phyloP scores from a whole-genome alignment of 1,139 yeast genomes.

The Yamadazyma membranifaciens region DNA sequence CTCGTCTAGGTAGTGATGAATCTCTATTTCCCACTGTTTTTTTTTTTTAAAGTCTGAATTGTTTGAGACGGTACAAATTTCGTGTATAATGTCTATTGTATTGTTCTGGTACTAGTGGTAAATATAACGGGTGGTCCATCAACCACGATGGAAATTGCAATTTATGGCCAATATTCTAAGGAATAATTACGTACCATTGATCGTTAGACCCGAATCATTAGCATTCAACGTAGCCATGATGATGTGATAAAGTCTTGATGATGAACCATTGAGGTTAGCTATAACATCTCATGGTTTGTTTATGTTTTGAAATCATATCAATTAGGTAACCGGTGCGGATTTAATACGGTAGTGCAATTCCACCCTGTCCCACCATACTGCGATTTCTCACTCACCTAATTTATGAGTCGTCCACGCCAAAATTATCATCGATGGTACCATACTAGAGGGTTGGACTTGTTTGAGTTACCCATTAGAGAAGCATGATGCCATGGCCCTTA shows the following conservation, averaged over 20 bases:
- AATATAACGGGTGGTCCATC: neutral
- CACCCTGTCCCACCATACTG: too few relatives aligned
- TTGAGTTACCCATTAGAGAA: too few relatives aligned
- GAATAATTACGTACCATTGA: slow-evolving; percentile 5
- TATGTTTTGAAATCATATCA: neutral
- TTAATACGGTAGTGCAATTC: too few relatives aligned
- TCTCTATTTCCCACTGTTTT: neutral
- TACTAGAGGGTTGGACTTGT: too few relatives aligned
- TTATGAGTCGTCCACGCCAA: slow-evolving; percentile 3
- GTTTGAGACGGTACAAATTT: too few relatives aligned
- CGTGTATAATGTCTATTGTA: neutral
- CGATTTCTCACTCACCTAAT: neutral
- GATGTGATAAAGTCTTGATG: too few relatives aligned
- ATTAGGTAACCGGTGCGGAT: neutral
- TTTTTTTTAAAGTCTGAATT: too few relatives aligned
- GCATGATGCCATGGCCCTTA: too few relatives aligned
- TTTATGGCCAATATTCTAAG: too few relatives aligned
- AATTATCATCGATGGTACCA: too few relatives aligned
- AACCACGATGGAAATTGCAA: too few relatives aligned
- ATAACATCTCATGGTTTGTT: neutral
- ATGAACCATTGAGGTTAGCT: too few relatives aligned
- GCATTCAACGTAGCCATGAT: neutral
- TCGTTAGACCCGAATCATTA: neutral
- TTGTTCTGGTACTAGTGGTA: neutral
- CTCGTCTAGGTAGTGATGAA: neutral